These are phyloP conservation scores for Saccharum spontaneum DNA, from an alignment of 176 grass and related monocot genomes.

Conservation along the genomic window DNA sequence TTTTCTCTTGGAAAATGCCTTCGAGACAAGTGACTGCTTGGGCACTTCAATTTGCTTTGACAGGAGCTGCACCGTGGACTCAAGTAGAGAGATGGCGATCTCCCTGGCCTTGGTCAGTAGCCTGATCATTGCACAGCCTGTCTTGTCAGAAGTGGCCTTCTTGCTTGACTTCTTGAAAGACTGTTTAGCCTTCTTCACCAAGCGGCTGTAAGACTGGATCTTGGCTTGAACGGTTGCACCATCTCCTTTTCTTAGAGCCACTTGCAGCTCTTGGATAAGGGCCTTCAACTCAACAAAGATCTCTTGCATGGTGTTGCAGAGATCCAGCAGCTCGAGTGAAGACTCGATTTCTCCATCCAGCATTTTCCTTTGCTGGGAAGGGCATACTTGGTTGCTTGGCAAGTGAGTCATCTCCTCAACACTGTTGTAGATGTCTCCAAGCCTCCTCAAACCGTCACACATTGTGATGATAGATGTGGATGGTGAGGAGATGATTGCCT, in stretches of 20 bases:
- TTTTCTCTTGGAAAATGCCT: constrained; percentile 40
- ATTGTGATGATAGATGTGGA: constrained; percentile 12
- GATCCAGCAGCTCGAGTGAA: constrained; percentile 51
- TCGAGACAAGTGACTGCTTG: constrained; percentile 46
- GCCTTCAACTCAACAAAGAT: constrained; percentile 51
- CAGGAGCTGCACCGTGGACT: constrained; percentile 20
- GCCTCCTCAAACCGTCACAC: constrained; percentile 33
- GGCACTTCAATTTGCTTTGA: constrained; percentile 37
- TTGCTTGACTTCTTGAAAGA: constrained; percentile 44
- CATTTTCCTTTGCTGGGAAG: constrained; percentile 36
- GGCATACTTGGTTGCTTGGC: constrained; percentile 45
- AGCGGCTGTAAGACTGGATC: constrained; percentile 31
- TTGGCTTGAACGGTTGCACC: constrained; percentile 20
- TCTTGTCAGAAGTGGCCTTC: constrained; percentile 22
- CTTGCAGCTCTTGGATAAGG: constrained; percentile 27
- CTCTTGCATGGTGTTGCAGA: constrained; percentile 40
- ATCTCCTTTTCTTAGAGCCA: constrained; percentile 41
- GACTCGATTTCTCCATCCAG: constrained; percentile 44
- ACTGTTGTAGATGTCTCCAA: constrained; percentile 36
- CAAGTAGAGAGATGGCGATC: constrained; percentile 35
- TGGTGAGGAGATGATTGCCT: constrained; percentile 20
- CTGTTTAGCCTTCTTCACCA: constrained; percentile 41
- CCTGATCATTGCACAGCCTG: constrained; percentile 18
- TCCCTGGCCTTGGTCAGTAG: constrained; percentile 40
- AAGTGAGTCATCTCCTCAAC: constrained; percentile 39